These are phyloP conservation scores for Pseudocercospora fuligena DNA, from an alignment of 2,329 filamentous ascomycete genomes.

Conservation along the genomic window DNA sequence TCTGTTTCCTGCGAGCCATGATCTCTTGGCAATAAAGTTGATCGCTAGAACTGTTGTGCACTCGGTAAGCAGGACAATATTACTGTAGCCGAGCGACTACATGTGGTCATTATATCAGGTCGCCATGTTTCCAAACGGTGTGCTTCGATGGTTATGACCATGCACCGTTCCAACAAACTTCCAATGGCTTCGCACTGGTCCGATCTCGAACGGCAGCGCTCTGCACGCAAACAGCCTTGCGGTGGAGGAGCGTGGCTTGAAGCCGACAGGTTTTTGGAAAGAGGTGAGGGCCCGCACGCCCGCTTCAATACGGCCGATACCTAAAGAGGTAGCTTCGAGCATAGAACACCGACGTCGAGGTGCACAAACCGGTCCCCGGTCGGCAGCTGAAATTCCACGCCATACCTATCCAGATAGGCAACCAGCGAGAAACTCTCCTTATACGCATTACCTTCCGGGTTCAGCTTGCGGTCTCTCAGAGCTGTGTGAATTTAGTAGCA, in stretches of 20 bases:
- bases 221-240: background rate
- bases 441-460: background rate
- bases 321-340: conserved; percentile 2
- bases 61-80: background rate
- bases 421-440: background rate
- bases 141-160: background rate
- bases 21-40: background rate
- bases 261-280: background rate
- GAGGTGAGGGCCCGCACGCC: background rate
- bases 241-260: background rate
- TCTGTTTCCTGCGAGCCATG: conserved; percentile 18
- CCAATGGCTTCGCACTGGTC: background rate
- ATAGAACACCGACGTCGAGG: background rate
- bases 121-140: background rate
- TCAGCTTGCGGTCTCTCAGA: background rate
- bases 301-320: background rate
- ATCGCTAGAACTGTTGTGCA: background rate
- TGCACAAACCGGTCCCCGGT: background rate
- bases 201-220: background rate
- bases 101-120: background rate
- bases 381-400: background rate
- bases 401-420: conserved; percentile 5
- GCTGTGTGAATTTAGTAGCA: conserved; percentile 5
- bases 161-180: conserved; percentile 1
- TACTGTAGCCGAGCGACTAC: background rate